phyloP scores from a whole-genome alignment of 352 stramenopile species.

The Phytophthora citricola region DNA sequence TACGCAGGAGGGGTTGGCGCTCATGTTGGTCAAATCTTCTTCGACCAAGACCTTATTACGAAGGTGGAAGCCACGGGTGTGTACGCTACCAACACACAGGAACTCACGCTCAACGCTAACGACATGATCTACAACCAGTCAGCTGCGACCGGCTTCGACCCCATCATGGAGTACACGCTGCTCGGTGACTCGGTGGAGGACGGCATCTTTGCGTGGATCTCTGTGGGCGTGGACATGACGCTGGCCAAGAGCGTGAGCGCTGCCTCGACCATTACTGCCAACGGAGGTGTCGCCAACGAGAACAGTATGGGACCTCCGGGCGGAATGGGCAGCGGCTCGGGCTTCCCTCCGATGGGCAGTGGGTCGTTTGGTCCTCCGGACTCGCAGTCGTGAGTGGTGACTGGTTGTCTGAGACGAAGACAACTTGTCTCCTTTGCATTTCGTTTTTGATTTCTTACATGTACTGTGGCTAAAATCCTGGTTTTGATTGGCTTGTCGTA shows the following conservation, averaged over 20 bases:
- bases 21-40: conserved; percentile 34
- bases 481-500: conserved; percentile 8
- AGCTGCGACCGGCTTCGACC: conserved; percentile 22
- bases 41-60: conserved; percentile 33
- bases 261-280: conserved; percentile 35
- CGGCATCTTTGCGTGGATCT: conserved; percentile 39
- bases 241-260: conserved; percentile 28
- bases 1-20: conserved; percentile 29
- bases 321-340: conserved; percentile 14
- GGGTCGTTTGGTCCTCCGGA: conserved; percentile 12
- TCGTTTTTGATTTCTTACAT: not conserved
- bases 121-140: conserved; percentile 32
- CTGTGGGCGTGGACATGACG: conserved; percentile 37
- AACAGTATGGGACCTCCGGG: conserved; percentile 19
- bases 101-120: conserved; percentile 24
- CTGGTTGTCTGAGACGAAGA: not conserved
- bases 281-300: conserved; percentile 27
- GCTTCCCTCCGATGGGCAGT: conserved; percentile 13
- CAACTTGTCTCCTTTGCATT: conserved; percentile 3
- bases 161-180: conserved; percentile 31
- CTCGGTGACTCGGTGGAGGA: conserved; percentile 25
- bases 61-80: conserved; percentile 27
- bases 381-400: conserved; percentile 18
- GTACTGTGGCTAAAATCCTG: not conserved
- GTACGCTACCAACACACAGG: conserved; percentile 32